Evolutionary conservation across 1,139 yeast species (phyloP).

Genomic region (Blastobotrys persicus): DNA sequence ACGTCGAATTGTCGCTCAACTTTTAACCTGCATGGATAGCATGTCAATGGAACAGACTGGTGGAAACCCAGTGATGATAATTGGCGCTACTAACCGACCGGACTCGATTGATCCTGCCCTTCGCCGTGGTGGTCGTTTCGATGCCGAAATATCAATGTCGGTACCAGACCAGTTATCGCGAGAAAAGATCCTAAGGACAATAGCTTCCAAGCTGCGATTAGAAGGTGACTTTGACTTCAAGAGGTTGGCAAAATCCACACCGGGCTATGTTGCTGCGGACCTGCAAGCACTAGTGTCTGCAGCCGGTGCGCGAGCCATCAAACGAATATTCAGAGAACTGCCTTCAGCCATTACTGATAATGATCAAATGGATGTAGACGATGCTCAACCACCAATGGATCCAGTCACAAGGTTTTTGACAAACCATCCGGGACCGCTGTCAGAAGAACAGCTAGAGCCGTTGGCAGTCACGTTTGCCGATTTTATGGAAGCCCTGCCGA

Average conservation of each 20-base stretch:
- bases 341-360: conserved; percentile 10
- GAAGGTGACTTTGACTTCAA: conserved; percentile 69
- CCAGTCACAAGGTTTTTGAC: conserved; percentile 48
- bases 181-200: conserved; percentile 67
- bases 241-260: conserved; percentile 84
- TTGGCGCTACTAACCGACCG: conserved; percentile 97
- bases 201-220: conserved; percentile 59
- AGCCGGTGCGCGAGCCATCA: conserved; percentile 92
- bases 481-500: conserved; percentile 80
- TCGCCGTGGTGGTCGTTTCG: conserved; percentile 95
- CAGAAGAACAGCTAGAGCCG: conserved; percentile 69
- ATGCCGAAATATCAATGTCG: conserved; percentile 85
- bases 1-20: conserved; percentile 91
- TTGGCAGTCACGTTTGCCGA: conserved; percentile 75
- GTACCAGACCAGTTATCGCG: conserved; percentile 91
- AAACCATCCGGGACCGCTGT: conserved; percentile 76
- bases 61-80: conserved; percentile 90
- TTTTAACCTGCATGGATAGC: conserved; percentile 92
- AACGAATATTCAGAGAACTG: conserved; percentile 63
- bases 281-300: conserved; percentile 90
- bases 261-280: conserved; percentile 98
- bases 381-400: conserved; percentile 13
- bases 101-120: conserved; percentile 95
- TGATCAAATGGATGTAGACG: conserved; percentile 20
- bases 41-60: conserved; percentile 80